These are phyloP conservation scores for Prunus fruticosa DNA, from an alignment of 306 rosid species.

Conservation along the genomic window DNA sequence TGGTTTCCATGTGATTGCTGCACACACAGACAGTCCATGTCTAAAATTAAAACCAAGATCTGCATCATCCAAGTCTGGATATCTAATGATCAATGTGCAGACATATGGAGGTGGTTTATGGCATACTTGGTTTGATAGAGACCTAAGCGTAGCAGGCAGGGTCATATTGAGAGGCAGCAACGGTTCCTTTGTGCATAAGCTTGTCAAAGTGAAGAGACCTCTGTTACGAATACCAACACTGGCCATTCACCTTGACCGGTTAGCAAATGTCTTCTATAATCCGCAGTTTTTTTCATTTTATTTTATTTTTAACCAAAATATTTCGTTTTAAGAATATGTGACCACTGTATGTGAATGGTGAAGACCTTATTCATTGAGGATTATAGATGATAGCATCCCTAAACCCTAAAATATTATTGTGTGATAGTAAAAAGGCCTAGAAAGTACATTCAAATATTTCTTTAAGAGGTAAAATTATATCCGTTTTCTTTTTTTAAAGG, in stretches of 20 bases:
- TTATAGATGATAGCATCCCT: neutral
- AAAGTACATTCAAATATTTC: too few relatives aligned
- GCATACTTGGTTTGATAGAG: conserved; percentile 99
- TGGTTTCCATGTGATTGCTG: conserved; percentile 90
- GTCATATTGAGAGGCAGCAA: conserved; percentile 57
- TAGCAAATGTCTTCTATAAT: conserved; percentile 20
- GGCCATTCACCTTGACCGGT: conserved; percentile 99
- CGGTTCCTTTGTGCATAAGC: conserved; percentile 64
- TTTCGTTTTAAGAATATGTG: neutral
- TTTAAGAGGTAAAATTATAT: too few relatives aligned
- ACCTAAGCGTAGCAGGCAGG: conserved; percentile 92
- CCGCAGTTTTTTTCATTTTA: conserved; percentile 1
- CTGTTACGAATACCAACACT: conserved; percentile 86
- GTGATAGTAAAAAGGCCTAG: too few relatives aligned
- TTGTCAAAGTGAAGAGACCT: conserved; percentile 84
- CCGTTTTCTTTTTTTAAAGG: too few relatives aligned
- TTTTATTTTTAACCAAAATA: neutral
- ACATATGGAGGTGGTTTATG: conserved; percentile 93
- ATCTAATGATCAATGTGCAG: conserved; percentile 82
- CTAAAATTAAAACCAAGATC: conserved; percentile 86
- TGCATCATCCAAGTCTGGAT: conserved; percentile 64
- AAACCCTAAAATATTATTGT: too few relatives aligned
- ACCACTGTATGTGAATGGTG: neutral
- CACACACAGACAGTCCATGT: conserved; percentile 96
- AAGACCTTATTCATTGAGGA: neutral